Base-by-base conservation (phyloP, 148 eudicot species). In the Chenopodium album region DNA sequence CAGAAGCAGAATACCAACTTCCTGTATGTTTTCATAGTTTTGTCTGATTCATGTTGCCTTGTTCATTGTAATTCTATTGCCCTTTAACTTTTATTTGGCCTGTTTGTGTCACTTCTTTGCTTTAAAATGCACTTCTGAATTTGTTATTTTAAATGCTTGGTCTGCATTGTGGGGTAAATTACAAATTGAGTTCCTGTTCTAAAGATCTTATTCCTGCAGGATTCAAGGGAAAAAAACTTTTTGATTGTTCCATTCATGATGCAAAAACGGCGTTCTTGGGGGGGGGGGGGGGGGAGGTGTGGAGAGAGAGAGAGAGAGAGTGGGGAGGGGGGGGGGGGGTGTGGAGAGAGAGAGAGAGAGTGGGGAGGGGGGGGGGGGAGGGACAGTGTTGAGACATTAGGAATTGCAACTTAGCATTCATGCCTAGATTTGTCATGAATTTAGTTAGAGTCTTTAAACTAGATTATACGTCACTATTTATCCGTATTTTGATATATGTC, bases 1-100 rank as follows among this genome's bases (percentile, higher is more conserved):
- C 99, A 34, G 91, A 88, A 86, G 84, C 94, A 73, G 97, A 96
- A 75, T 94, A 94, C 85, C 99, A 96, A 82, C 92, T 95, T 79
- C 99, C 99, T 59, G 99, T 96, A 88, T 75, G 97, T 50, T 70
- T 32, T 63, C 9, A 5, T 66, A 67, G 66, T 68, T 80, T 71
- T 29, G 70, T 72, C 76, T 14, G 74, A 7, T 59, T 41, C 60
- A 6, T 71, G 31, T 32, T 71, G 22, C 59, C 71, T 78, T 54
- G 9, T 66, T 22, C 19, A 41, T 64, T 70, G 31, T 14, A 37
- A 75, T 22, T 69, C 60, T 72, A 59, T 65, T 44, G 76, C 75
- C 26, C 44, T 2, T 47, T 19, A 48, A 60, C 14, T 71, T 62
- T 17, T 71, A 19, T 66, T 67, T 74, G 73, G 79, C 32, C 54